Evolutionary conservation across 257 asterid species (phyloP).

Genomic region (Knoxia roxburghii): DNA sequence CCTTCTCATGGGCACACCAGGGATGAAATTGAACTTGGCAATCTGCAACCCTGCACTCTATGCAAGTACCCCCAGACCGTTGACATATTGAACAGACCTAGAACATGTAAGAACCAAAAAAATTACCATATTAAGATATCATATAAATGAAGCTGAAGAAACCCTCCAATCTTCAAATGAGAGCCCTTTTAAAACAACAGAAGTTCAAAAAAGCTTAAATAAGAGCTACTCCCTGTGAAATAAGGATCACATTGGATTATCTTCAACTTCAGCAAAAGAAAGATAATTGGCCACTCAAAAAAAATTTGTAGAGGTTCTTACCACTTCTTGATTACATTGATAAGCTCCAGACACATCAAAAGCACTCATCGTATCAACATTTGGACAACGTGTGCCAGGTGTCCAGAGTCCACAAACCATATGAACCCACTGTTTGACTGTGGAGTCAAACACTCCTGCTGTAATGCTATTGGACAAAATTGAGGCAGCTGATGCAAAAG

Average conservation of each 20-base stretch:
- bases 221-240: not conserved
- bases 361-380: constrained; percentile 26
- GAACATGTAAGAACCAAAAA: not conserved
- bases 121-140: not conserved
- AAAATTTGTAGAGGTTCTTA: not conserved
- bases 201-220: not conserved
- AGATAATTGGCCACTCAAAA: not conserved
- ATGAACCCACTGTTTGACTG: constrained; percentile 32
- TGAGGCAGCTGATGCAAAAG: not conserved
- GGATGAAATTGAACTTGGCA: constrained; percentile 28
- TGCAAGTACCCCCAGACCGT: constrained; percentile 30
- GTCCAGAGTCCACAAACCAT: constrained; percentile 37
- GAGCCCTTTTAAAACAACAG: not conserved
- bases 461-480: constrained; percentile 17
- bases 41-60: constrained; percentile 23
- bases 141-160: not conserved
- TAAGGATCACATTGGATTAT: not conserved
- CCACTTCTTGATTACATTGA: constrained; percentile 15
- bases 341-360: constrained; percentile 29
- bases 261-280: not conserved
- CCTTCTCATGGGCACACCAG: constrained; percentile 37
- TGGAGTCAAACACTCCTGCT: constrained; percentile 19
- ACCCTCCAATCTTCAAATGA: not conserved
- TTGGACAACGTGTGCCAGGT: constrained; percentile 25
- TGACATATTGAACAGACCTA: constrained; percentile 29